Base-by-base conservation (phyloP, 805 yeast species). In the Kazachstania taianensis region DNA sequence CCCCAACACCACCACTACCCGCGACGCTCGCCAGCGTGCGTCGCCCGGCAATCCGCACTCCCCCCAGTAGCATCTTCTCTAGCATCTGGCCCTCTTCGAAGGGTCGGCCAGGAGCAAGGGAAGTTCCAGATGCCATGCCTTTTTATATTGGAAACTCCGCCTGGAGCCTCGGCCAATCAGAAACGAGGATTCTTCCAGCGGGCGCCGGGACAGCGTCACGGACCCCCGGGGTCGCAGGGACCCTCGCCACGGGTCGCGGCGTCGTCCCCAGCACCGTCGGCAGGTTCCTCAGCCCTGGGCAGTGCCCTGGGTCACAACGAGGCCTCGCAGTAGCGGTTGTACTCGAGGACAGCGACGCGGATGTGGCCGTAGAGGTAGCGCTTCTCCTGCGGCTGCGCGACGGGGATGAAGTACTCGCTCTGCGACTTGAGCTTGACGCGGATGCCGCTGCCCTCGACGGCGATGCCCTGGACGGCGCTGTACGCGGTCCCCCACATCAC, bases 371-470 rank as follows among this genome's bases (percentile, higher is more conserved):
- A 86, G 37, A 89, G 59, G 52, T 73, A 77, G 40, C 66, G 65
- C 43, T 87, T 67, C 40, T 78, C 76, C 7, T 69, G 60, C 15
- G 66, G 63, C 36, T 83, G 92, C 0, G 82, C 75, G 28, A 89
- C 67, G 2, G 96, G 94, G 32, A 89, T 74, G 53, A 89, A 89
- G 23, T 78, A 77, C n/a, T 78, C 79, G 26, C 67, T 66, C 18
- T 69, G 70, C 4, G 69, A 66, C 47, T 75, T 70, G 40, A 81
- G 62, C 8, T 69, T 73, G 41, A 89, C 68, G 33, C 73, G 70
- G 23, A 89, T 72, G 0, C 98, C 98, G 0, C 86, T 76, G 16
- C 73, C 66, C 46, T 84, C 96, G 48, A 81, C 67, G 0, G 83
- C 70, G 25, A 89, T 80, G 2, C 85, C 69, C 43, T 72, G 76